Base-by-base conservation (phyloP, 2,329 filamentous ascomycete species). In the Hymenotorrendiella dingleyae region DNA sequence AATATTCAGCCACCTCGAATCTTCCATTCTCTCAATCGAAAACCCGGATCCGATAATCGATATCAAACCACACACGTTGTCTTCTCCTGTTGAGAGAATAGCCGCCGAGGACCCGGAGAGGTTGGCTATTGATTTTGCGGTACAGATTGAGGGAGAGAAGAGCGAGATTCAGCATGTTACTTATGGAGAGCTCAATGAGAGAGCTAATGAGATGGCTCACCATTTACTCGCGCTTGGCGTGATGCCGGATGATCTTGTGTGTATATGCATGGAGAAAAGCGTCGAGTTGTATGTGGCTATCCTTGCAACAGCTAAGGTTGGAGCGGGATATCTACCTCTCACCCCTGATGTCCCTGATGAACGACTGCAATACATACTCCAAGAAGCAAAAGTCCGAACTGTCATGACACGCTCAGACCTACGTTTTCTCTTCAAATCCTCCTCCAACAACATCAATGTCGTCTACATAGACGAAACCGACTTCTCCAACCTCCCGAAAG, bases 321-420 rank as follows among this genome's bases (percentile, higher is more conserved):
- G 87, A 7, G 82, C 80, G 54, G 86, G 81, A 6, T 93, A 94
- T 56, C 65, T 94, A n/a, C 87, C 88, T 0, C 69, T 94, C 4
- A 71, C 86, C 1, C 84, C 86, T 1, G 78, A 74, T n/a, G 84
- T 82, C 0, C 86, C 88, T 0, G 17, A 57, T 1, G 71, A 78
- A 8, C 72, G 86, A 38, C 67, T 84, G 1, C 60, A 67, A 3
- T 67, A 72, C 3, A 86, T 93, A 17, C 51, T 94, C 12, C 49
- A 62, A 1, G 78, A 86, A 52, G 76, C 84, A 0, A 62, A 67
- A 0, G 69, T 81, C 8, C 60, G 58, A 17, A 48, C 74, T 3
- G 70, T 71, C 44, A 57, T 82, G 24, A 57, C 64, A 20, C 42
- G 53, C 26, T 50, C 42, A 61, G 60, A 49, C 57, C 68, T 48